Conservation (phyloP, 257 asterid species). For the Vinca minor region DNA sequence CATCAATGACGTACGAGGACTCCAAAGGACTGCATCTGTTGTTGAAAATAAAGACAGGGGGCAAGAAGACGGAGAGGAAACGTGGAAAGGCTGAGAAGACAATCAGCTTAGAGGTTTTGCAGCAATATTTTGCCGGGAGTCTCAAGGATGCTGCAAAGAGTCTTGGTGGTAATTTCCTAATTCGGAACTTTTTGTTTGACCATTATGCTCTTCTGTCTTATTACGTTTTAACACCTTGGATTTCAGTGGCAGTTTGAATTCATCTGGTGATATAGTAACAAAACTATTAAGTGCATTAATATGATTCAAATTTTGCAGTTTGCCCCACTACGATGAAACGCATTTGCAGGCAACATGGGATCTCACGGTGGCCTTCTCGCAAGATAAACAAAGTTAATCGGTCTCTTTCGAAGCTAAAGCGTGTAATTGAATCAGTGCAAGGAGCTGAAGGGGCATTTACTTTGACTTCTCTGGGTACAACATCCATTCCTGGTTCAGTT, state of each 20-base stretch:
- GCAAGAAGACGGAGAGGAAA: conserved; percentile 74
- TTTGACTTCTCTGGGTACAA: conserved; percentile 54
- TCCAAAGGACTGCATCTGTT: conserved; percentile 31
- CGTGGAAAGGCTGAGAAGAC: conserved; percentile 89
- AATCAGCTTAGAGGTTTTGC: conserved; percentile 80
- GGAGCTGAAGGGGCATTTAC: conserved; percentile 76
- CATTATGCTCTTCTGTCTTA: too few species aligned
- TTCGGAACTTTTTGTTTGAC: conserved; percentile 4
- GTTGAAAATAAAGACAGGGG: conserved; percentile 32
- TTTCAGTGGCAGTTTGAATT: neutral
- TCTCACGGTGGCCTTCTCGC: conserved; percentile 95
- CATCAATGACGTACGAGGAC: conserved; percentile 24
- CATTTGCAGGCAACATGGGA: conserved; percentile 89
- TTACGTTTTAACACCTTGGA: neutral
- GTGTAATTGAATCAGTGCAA: conserved; percentile 82
- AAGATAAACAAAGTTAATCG: conserved; percentile 92
- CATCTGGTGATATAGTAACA: neutral
- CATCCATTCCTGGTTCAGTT: conserved; percentile 58
- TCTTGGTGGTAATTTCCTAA: conserved; percentile 63
- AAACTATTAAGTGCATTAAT: conserved; percentile 7
- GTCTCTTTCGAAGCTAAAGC: conserved; percentile 69
- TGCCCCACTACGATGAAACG: conserved; percentile 96
- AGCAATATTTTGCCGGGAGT: conserved; percentile 83
- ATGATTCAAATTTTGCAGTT: conserved; percentile 39
- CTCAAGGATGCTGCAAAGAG: conserved; percentile 91